These are phyloP conservation scores for Alternaria alternata DNA, from an alignment of 2,329 filamentous ascomycete genomes.

Conservation along the genomic window DNA sequence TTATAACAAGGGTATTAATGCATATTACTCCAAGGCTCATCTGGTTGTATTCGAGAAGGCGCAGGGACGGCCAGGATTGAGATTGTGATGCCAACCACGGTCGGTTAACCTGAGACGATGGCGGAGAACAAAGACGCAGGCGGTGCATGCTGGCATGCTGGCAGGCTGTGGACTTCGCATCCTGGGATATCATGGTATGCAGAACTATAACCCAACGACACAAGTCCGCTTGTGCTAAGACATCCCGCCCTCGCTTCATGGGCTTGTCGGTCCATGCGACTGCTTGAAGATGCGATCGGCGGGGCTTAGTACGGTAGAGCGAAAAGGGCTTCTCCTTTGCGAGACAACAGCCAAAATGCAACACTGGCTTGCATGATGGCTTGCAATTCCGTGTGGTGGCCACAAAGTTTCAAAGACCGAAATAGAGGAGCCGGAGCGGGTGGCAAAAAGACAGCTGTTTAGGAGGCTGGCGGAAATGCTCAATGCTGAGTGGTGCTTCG, in stretches of 20 bases:
- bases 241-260: not conserved
- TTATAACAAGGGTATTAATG: conserved; percentile 7
- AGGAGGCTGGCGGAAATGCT: conserved; percentile 4
- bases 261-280: conserved; percentile 3
- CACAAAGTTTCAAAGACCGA: conserved; percentile 16
- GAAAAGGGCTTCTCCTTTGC: not conserved
- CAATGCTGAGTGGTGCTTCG: conserved; percentile 6
- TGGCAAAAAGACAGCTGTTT: conserved; percentile 11
- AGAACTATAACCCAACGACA: conserved; percentile 19
- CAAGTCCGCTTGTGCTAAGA: conserved; percentile 2
- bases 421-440: conserved; percentile 19
- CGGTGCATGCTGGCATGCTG: conserved; percentile 11
- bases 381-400: conserved; percentile 10
- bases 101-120: conserved; percentile 35
- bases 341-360: conserved; percentile 6
- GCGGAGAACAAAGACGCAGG: conserved; percentile 12
- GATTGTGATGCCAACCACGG: conserved; percentile 3
- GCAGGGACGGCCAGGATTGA: conserved; percentile 11
- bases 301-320: conserved; percentile 1
- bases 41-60: conserved; percentile 28
- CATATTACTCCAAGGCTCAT: conserved; percentile 16
- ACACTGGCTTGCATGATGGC: conserved; percentile 19
- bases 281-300: not conserved
- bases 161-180: conserved; percentile 24
- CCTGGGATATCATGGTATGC: conserved; percentile 16